phyloP scores from a whole-genome alignment of 371 early-diverging fungal species.

The Rhizopus microsporus region DNA sequence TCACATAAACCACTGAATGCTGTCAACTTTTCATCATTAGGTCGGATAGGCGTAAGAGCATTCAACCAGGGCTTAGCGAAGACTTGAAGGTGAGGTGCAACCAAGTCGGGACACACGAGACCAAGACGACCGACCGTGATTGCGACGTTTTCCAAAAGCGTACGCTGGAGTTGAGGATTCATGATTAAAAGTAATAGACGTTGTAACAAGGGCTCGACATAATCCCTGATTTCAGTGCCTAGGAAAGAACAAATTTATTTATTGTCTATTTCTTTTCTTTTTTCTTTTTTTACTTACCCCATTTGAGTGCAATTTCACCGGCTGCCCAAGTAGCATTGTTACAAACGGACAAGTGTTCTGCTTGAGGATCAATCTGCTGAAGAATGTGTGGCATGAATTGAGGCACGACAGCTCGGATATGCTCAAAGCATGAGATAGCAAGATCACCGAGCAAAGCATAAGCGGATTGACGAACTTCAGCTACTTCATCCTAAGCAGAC shows the following conservation, averaged over 20 bases:
- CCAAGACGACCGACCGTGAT: constrained; percentile 94
- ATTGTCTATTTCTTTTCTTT: background rate
- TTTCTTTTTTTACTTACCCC: constrained; percentile 32
- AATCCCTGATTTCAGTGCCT: constrained; percentile 68
- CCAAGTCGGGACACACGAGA: constrained; percentile 74
- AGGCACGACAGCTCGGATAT: constrained; percentile 72
- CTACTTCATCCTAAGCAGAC: constrained; percentile 59
- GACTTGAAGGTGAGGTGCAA: constrained; percentile 76
- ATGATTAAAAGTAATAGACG: constrained; percentile 80
- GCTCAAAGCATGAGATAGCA: constrained; percentile 76
- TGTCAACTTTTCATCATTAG: constrained; percentile 92
- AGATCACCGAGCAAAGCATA: constrained; percentile 94
- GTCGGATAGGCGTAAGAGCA: constrained; percentile 70
- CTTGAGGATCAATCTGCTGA: constrained; percentile 67
- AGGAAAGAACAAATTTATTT: constrained; percentile 2
- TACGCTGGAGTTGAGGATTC: constrained; percentile 63
- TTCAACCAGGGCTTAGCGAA: constrained; percentile 80
- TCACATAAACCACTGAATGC: constrained; percentile 92
- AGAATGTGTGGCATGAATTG: constrained; percentile 77
- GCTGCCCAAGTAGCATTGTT: constrained; percentile 96
- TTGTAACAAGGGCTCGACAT: constrained; percentile 76
- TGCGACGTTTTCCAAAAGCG: constrained; percentile 90
- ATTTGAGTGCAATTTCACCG: constrained; percentile 89
- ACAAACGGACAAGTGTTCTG: constrained; percentile 71
- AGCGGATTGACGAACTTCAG: constrained; percentile 92